Base-by-base conservation (phyloP, 106 monocot species). In the Dioscorea zingiberensis region DNA sequence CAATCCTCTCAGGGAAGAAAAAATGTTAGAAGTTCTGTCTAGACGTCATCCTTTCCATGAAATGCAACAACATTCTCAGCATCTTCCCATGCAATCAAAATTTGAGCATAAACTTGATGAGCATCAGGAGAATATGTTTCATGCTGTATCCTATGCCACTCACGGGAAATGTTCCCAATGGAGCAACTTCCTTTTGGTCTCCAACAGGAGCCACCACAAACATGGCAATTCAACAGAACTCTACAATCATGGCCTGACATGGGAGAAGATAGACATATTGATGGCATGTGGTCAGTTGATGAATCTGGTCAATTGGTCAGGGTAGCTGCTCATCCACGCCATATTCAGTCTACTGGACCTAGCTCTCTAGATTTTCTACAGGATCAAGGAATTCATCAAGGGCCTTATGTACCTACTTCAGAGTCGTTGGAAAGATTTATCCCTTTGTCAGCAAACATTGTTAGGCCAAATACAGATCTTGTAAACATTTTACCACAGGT, bases 201-300 rank as follows among this genome's bases (percentile, higher is more conserved):
- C 71, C 93, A 89, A 64, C 84, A 83, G 28, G 89, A 93, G 58
- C 84, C 86, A 64, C 58, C 76, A 47, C 92, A 86, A 53, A 73
- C 78, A 62, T 73, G 62, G 62, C 81, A 86, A 49, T 74, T 98
- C 24, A 44, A 83, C 17, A 62, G 47, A 55, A 62, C 74, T 65
- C 56, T 74, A 26, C 81, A 82, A 21, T 80, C 81, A 22, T 74
- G 70, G 30, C 66, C 68, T 61, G 58, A 74, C 29, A 49, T 85
- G 27, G 95, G 88, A 62, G 91, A 88, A 65, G 87, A 87, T 25
- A 80, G 84, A 24, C 81, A 76, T 67, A 62, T 66, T 68, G 75
- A 84, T 45, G 81, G 80, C 21, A 70, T 66, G 4, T 91, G 91
- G 86, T 71, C 89, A 3, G 69, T 82, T 59, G 86, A 83, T 65